These are phyloP conservation scores for Kwoniella europaea DNA, from an alignment of 768 basidiomycete species.

Conservation along the genomic window DNA sequence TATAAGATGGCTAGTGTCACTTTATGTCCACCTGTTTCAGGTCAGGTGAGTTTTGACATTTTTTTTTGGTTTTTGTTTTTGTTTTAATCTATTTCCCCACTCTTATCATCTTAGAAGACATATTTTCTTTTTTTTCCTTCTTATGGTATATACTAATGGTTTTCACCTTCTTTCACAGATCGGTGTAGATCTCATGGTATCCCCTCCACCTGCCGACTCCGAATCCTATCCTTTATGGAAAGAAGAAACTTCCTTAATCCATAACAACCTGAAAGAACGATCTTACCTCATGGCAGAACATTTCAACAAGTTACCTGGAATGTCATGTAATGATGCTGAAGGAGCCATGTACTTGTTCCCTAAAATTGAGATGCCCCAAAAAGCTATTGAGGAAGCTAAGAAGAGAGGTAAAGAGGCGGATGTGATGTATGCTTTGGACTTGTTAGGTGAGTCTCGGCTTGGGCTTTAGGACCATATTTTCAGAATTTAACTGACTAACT, in stretches of 20 bases:
- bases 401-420: constrained; percentile 79
- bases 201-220: constrained; percentile 78
- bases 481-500: too few relatives aligned
- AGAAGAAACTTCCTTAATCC: constrained; percentile 79
- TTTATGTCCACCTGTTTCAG: constrained; percentile 85
- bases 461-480: too few relatives aligned
- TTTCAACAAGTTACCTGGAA: constrained; percentile 83
- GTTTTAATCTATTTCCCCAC: too few relatives aligned
- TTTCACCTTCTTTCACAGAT: constrained; percentile 64
- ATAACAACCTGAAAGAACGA: constrained; percentile 62
- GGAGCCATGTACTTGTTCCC: constrained; percentile 96
- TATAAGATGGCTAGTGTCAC: constrained; percentile 96
- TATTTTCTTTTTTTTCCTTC: too few relatives aligned
- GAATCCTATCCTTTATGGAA: constrained; percentile 79
- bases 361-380: constrained; percentile 71
- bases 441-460: constrained; percentile 68
- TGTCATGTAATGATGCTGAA: constrained; percentile 69
- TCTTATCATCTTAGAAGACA: too few relatives aligned
- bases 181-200: constrained; percentile 91
- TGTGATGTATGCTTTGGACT: constrained; percentile 79
- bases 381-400: constrained; percentile 74
- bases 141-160: background rate
- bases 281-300: constrained; percentile 68
- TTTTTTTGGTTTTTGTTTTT: too few relatives aligned
- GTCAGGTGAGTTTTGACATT: constrained; percentile 58